Evolutionary conservation across 805 yeast genomes (phyloP), one percentile per base, ranked within the genome.

Genomic region (Nakazawaea laoshanensis): DNA sequence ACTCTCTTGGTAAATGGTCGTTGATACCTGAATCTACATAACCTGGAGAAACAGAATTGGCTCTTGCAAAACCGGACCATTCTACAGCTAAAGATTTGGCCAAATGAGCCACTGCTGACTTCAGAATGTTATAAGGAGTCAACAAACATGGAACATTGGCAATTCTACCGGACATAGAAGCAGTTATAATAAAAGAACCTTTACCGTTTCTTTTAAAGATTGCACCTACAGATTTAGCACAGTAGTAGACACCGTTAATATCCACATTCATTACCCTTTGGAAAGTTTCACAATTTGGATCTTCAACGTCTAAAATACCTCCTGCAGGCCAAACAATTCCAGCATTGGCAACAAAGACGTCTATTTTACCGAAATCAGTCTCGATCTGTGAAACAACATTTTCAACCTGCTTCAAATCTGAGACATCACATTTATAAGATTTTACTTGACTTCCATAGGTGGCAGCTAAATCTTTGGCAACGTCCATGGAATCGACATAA

Each of bases 121-220:
- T 67, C 32, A 72, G 69, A 25, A 63, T 64, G 40, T 66, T 66
- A 50, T 66, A 67, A 13, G 65, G 65, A 43, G 69, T 67, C 45
- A 68, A 74, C 43, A 63, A 63, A 43, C 67, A 62, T 32, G 76
- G 75, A 39, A 66, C 70, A 42, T 70, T 70, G 38, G 64, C 73
- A 41, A 69, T 67, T 49, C 65, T 64, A 19, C 67, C 75, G 13
- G 72, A 65, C 74, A 70, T 70, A 17, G 74, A 68, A 2, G 74
- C 75, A 17, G 76, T 70, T 50, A 67, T 63, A 38, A 70, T 57
- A 42, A 70, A 48, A 10, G 72, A 63, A 25, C 76, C 76, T 28
- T 51, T 56, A 16, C 68, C 67, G 39, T 69, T 65, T 39, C 59
- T 50, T 46, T 59, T 61, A 58, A 70, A 69, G 22, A 68, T 50